These are phyloP conservation scores for Microstroma glucosiphilum DNA, from an alignment of 1,284 basidiomycete genomes.

Conservation along the genomic window DNA sequence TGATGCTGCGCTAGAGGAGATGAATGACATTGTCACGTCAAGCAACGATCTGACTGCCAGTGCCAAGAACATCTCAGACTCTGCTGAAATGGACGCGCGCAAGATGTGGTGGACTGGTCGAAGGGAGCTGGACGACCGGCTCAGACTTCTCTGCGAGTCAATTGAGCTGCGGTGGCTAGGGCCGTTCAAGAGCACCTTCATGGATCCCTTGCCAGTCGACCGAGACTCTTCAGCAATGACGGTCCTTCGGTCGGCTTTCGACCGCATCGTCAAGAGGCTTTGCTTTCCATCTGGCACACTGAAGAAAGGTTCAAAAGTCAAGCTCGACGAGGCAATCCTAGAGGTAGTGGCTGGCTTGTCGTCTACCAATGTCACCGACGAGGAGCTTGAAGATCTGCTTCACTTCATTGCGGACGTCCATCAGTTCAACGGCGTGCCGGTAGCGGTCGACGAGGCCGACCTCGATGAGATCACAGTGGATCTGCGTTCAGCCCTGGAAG, in stretches of 20 bases:
- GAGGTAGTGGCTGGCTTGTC: slow-evolving; percentile 77
- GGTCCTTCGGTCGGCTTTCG: slow-evolving; percentile 21
- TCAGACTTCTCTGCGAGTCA: slow-evolving; percentile 70
- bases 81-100: slow-evolving; percentile 58
- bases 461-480: slow-evolving; percentile 66
- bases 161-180: slow-evolving; percentile 96
- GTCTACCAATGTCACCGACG: slow-evolving; percentile 68
- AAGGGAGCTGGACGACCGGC: slow-evolving; percentile 66
- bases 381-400: slow-evolving; percentile 88
- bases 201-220: not conserved
- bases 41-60: slow-evolving; percentile 59
- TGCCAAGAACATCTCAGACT: not conserved
- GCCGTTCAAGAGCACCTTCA: slow-evolving; percentile 66
- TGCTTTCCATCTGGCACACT: slow-evolving; percentile 53
- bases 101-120: slow-evolving; percentile 78
- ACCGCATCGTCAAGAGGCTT: slow-evolving; percentile 47
- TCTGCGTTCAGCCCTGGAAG: slow-evolving; percentile 37
- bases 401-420: slow-evolving; percentile 91
- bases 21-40: slow-evolving; percentile 68
- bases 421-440: slow-evolving; percentile 80
- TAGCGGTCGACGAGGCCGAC: slow-evolving; percentile 87
- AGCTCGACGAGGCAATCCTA: slow-evolving; percentile 66
- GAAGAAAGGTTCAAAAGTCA: slow-evolving; percentile 58
- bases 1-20: slow-evolving; percentile 66
- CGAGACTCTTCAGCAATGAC: not conserved